These are phyloP conservation scores for Lanmaoa pseudosensibilis DNA, from an alignment of 768 basidiomycete genomes.

Conservation along the genomic window DNA sequence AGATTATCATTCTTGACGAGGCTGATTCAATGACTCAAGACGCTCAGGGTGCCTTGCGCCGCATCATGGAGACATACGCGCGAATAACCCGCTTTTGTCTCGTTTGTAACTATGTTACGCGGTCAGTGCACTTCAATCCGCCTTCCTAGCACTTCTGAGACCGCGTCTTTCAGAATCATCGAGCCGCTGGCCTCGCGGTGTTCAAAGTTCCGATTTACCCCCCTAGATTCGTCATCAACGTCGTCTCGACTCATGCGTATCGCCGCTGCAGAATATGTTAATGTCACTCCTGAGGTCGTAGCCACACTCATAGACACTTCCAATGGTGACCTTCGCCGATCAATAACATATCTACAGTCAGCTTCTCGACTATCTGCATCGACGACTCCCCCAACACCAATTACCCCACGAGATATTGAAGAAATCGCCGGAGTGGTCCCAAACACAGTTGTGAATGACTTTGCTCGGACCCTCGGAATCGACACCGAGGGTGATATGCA, in stretches of 20 bases:
- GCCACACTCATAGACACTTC: constrained; percentile 76
- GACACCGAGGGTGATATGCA: constrained; percentile 61
- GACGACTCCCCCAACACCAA: constrained; percentile 67
- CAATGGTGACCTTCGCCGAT: constrained; percentile 89
- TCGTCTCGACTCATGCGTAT: constrained; percentile 76
- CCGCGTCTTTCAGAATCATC: constrained; percentile 68
- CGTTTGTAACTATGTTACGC: constrained; percentile 98
- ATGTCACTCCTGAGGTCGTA: constrained; percentile 58
- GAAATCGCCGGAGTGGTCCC: constrained; percentile 98
- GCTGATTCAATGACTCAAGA: constrained; percentile 99
- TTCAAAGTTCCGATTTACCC: constrained; percentile 97
- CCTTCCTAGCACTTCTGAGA: constrained; percentile 2
- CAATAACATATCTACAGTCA: constrained; percentile 97
- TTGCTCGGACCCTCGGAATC: constrained; percentile 73
- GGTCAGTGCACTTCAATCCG: constrained; percentile 51
- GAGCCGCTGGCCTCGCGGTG: constrained; percentile 98
- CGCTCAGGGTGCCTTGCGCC: constrained; percentile 91
- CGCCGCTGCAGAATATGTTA: constrained; percentile 70
- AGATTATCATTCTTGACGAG: constrained; percentile 98
- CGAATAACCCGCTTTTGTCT: constrained; percentile 97
- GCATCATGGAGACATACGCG: constrained; percentile 99
- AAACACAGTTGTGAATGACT: constrained; percentile 60
- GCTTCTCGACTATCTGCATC: constrained; percentile 85
- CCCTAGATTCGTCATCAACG: constrained; percentile 79
- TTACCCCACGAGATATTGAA: constrained; percentile 79